phyloP scores from a whole-genome alignment of 257 asterid species.

The Buddleja alternifolia region DNA sequence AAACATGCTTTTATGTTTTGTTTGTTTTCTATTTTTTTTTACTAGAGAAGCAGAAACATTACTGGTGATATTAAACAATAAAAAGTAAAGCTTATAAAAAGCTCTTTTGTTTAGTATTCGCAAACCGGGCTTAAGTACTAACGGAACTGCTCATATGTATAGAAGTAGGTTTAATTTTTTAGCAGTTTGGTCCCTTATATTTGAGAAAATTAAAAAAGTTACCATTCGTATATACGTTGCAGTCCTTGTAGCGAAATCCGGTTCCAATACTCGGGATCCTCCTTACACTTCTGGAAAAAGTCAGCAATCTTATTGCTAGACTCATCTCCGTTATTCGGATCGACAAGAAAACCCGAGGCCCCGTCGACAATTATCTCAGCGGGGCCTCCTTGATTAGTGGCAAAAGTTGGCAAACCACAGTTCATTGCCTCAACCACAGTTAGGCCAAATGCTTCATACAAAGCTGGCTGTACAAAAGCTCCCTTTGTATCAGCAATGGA shows the following conservation, averaged over 20 bases:
- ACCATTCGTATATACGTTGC: slow-evolving; percentile 84
- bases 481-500: slow-evolving; percentile 84
- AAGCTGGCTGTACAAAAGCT: slow-evolving; percentile 89
- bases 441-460: slow-evolving; percentile 88
- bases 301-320: slow-evolving; percentile 80
- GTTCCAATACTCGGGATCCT: slow-evolving; percentile 71
- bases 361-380: slow-evolving; percentile 93
- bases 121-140: too few species aligned
- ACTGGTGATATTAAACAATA: too few species aligned
- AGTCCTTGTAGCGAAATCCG: slow-evolving; percentile 67
- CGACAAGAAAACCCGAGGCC: slow-evolving; percentile 78
- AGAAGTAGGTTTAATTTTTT: too few species aligned
- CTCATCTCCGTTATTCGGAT: slow-evolving; percentile 79
- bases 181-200: too few species aligned
- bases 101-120: too few species aligned
- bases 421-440: slow-evolving; percentile 94
- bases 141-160: too few species aligned
- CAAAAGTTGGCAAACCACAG: slow-evolving; percentile 92
- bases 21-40: too few species aligned
- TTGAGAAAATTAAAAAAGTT: not conserved
- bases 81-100: too few species aligned
- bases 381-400: slow-evolving; percentile 95
- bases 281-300: slow-evolving; percentile 74
- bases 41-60: too few species aligned
- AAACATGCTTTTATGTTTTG: too few species aligned